Evolutionary conservation across 768 basidiomycete genomes (phyloP), one percentile per base, ranked within the genome.

Genomic region (Rhodocollybia butyracea): DNA sequence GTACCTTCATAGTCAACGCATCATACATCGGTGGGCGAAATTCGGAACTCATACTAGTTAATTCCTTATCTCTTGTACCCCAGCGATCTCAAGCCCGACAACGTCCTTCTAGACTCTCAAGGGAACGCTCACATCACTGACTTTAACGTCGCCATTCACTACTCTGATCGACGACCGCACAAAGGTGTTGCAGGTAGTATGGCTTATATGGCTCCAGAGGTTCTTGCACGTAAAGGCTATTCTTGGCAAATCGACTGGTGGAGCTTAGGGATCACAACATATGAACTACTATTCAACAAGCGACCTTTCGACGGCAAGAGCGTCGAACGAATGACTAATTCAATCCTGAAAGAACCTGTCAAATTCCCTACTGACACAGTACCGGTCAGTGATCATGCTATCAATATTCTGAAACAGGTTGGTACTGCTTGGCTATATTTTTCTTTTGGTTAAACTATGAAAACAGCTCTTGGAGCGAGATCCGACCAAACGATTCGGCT

Each of bases 171-270:
- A 51, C 82, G 95, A 32, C 65, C 89, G 58, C 88, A 98, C 70
- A 94, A 91, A 0, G 93, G 91, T 57, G 90, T 99, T 15, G 96
- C 97, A 6, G 97, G 97, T 3, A 94, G 91, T 65, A 95, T 99
- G 93, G 96, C 97, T 0, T 99, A 99, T 73, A 99, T 99, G 97
- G 95, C 95, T 10, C 95, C 96, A 0, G 94, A 99, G 69, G 89
- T 99, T n/a, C 79, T 98, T 41, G 84, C 82, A 50, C 87, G 90
- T 65, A 88, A 85, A 64, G 97, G 97, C 15, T 99, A 99, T 70
- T 89, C 89, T 3, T 94, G 91, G 81, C 86, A 85, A 46, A 82
- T 92, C 47, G 95, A 98, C 68, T 97, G 92, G 89, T 98, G 95
- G 95, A 94, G 91, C 65, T 77, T 98, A 19, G 95, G 95, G 29